Evolutionary conservation across 106 monocot genomes (phyloP).

Genomic region (Cymbidium sinense): DNA sequence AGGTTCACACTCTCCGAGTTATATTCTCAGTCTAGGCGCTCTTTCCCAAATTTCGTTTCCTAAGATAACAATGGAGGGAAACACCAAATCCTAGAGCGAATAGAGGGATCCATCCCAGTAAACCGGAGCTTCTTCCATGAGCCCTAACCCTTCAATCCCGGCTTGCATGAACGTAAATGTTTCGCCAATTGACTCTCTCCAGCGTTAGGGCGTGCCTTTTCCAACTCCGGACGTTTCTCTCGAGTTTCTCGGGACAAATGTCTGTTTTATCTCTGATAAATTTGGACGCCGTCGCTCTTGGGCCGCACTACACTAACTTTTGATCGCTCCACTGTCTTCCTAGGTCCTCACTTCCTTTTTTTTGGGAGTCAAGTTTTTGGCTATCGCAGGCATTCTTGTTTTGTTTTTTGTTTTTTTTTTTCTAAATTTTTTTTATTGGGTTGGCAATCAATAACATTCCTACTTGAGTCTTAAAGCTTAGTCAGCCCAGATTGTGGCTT

Average conservation of each 20-base stretch:
- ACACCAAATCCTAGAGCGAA: not conserved
- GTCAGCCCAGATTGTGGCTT: not conserved
- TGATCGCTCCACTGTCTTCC: not conserved
- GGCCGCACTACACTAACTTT: not conserved
- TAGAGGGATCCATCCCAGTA: not conserved
- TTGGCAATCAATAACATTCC: not conserved
- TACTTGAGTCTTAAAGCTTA: not conserved
- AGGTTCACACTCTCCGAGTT: too few relatives aligned
- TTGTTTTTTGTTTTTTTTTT: not conserved
- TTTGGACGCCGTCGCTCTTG: not conserved
- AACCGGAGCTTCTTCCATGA: not conserved
- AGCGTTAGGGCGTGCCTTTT: not conserved
- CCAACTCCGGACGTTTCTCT: not conserved
- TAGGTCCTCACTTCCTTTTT: not conserved
- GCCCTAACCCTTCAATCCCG: not conserved
- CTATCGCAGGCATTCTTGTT: not conserved
- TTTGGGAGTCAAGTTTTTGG: not conserved
- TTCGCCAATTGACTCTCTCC: not conserved
- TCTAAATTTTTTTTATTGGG: not conserved
- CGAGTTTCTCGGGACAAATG: not conserved
- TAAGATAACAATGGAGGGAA: not conserved
- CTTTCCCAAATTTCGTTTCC: not conserved
- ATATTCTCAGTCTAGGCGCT: not conserved
- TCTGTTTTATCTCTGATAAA: not conserved
- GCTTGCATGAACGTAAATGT: not conserved